Conservation (phyloP, 78 protist genomes). For the Chrysochromulina parva region DNA sequence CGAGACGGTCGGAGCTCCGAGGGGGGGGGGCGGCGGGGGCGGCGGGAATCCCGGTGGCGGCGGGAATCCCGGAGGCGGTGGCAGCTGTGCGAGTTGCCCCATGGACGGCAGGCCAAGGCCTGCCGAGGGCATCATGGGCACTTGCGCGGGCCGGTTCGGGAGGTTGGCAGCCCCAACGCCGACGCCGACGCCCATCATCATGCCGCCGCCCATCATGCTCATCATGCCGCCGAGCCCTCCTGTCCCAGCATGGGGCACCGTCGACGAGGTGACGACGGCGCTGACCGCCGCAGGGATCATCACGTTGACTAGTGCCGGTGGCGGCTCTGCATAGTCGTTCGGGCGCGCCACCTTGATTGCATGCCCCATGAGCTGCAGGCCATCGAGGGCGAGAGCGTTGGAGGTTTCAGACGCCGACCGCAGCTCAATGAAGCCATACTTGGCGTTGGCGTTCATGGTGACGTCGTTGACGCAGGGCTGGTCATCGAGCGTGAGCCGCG, state of each 20-base stretch:
- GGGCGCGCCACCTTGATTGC: not conserved
- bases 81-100: too few relatives aligned
- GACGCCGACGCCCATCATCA: not conserved
- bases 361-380: not conserved
- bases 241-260: not conserved
- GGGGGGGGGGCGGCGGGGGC: not conserved
- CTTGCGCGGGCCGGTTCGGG: too few relatives aligned
- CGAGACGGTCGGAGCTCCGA: not conserved
- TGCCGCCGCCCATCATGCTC: not conserved
- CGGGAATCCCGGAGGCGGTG: too few relatives aligned
- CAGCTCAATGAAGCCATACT: not conserved
- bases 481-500: not conserved
- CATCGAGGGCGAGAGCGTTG: not conserved
- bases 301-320: not conserved
- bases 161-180: not conserved
- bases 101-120: too few relatives aligned
- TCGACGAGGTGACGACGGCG: conserved; percentile 3
- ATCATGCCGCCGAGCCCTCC: not conserved
- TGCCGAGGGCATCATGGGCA: too few relatives aligned
- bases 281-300: not conserved
- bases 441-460: not conserved
- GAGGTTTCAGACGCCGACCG: not conserved
- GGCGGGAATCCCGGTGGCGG: not conserved
- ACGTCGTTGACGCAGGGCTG: not conserved
- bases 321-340: not conserved